Evolutionary conservation across 495 filamentous ascomycete species (phyloP), one percentile per base, ranked within the genome.

Genomic region (Evernia prunastri): DNA sequence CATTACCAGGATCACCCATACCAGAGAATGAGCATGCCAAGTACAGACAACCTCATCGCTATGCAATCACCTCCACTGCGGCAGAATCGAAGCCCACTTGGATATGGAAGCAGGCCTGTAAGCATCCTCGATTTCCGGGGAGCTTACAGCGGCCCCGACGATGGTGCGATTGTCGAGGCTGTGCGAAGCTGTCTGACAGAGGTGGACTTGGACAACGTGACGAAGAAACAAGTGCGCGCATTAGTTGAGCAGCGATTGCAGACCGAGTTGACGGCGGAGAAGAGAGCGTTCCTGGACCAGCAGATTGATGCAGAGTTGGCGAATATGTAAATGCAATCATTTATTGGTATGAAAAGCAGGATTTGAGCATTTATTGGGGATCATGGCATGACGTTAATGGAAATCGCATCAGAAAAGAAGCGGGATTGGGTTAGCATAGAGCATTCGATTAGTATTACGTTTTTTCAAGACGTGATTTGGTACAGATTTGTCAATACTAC

Each of bases 191-290:
- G 91, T 71, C 78, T 98, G 65, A 77, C 82, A n/a, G 93, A 96
- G 71, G 92, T 96, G 4, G 92, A 98, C 76, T 77, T 98, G 27
- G 94, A 98, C 73, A 92, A 81, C 20, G 91, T 98, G 39, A 98
- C 94, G 23, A 98, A 98, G 85, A 98, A 97, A 78, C 94, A 97
- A 81, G 89, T 94, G 61, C 83, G 90, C 58, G 92, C 89, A 17
- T 81, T 97, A 57, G 91, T 96, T 33, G 94, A 98, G 78, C 91
- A 96, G 75, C 82, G 91, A 69, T 76, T 98, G 58, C 91, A 96
- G 77, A 92, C 89, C 15, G 88, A 95, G 66, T 78, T 97, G 63
- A 78, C 81, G 4, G 92, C 89, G 25, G 92, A 96, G 68, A 87
- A 89, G 72, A 82, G 87, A 67, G 82, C 81, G 31, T 96, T 94